phyloP scores from a whole-genome alignment of 129 eudicot species.

The Escallonia herrerae region DNA sequence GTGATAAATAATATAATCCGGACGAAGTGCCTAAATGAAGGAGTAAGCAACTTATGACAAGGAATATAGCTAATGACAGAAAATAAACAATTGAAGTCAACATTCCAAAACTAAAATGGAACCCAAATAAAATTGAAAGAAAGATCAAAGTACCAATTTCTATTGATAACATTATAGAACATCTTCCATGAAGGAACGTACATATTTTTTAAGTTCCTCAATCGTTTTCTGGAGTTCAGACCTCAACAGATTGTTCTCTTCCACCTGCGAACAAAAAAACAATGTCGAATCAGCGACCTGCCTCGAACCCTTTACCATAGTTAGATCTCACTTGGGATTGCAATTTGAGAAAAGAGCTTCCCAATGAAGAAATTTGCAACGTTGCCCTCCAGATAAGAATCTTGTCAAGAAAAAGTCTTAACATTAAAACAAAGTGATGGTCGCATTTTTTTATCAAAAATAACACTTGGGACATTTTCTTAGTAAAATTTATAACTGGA shows the following conservation, averaged over 20 bases:
- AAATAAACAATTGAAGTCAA: background rate
- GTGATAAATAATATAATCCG: too few species aligned
- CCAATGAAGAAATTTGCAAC: too few species aligned
- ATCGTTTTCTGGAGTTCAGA: slow-evolving; percentile 62
- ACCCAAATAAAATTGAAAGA: background rate
- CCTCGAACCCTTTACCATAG: background rate
- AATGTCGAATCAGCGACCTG: slow-evolving; percentile 7
- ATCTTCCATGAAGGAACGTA: slow-evolving; percentile 17
- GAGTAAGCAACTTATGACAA: too few species aligned
- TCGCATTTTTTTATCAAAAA: background rate
- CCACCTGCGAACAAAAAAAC: slow-evolving; percentile 43
- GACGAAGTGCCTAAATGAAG: too few species aligned
- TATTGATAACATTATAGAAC: background rate
- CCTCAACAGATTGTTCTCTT: slow-evolving; percentile 75
- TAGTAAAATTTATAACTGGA: background rate
- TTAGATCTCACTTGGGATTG: background rate
- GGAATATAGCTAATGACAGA: background rate
- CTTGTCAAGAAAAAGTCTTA: background rate
- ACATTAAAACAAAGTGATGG: background rate
- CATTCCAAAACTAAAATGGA: background rate
- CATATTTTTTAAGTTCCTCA: slow-evolving; percentile 69
- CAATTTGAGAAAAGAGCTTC: background rate
- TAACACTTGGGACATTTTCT: background rate
- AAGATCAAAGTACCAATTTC: too few species aligned
- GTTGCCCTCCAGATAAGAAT: too few species aligned